A percentile compares a stretch with the other conserved stretches of the same genome.
Conservation (phyloP, 495 filamentous ascomycete species). For the Penicillium fimorum region DNA sequence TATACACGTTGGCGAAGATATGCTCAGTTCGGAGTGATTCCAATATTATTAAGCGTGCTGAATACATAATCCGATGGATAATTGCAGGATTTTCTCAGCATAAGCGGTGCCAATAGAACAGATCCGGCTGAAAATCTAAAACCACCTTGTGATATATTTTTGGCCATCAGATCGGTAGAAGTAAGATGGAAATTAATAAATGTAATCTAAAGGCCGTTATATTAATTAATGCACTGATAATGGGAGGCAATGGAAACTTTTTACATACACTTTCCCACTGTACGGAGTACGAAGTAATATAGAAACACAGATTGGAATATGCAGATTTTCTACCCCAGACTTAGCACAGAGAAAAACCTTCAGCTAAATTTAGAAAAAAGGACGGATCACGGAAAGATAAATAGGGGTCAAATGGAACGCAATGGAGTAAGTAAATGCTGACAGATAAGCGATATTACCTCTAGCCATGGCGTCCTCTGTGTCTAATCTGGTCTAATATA, state of each 20-base stretch:
- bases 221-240: not conserved
- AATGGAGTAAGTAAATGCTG: too few species aligned
- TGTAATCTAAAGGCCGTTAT: not conserved
- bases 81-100: too few species aligned
- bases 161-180: not conserved
- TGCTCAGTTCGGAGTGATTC: too few species aligned
- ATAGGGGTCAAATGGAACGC: too few species aligned
- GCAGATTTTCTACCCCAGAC: not conserved
- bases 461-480: too few species aligned
- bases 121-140: not conserved
- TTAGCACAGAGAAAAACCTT: not conserved
- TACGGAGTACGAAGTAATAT: not conserved
- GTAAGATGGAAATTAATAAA: not conserved
- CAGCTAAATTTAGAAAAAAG: not conserved
- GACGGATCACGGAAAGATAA: constrained; percentile 4
- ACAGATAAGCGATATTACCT: too few species aligned
- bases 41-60: too few species aligned
- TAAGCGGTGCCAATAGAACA: too few species aligned
- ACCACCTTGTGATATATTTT: not conserved
- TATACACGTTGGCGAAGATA: too few species aligned
- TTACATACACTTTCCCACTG: not conserved
- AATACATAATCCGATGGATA: too few species aligned
- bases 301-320: not conserved
- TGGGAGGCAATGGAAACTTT: not conserved
- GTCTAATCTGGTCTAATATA: not conserved